Evolutionary conservation across 2,329 filamentous ascomycete genomes (phyloP).

Genomic region (Meredithiella fracta): DNA sequence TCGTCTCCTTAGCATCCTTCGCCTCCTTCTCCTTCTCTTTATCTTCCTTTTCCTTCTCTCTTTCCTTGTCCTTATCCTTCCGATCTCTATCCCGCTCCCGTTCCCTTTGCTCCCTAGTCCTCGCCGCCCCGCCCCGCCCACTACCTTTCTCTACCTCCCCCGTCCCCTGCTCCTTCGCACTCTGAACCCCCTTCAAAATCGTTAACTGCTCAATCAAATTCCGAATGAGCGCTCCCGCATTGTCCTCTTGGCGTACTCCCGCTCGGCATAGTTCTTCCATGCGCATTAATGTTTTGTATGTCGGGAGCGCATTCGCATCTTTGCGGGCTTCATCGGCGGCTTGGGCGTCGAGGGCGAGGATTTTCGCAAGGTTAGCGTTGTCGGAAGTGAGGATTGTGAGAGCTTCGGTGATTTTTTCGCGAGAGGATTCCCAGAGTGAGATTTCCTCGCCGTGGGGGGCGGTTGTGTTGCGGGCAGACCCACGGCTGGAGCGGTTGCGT

Average conservation of each 20-base stretch:
- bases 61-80: constrained; percentile 17
- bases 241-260: constrained; percentile 27
- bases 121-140: constrained; percentile 6
- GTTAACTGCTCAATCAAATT: constrained; percentile 27
- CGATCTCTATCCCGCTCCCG: constrained; percentile 5
- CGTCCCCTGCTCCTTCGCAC: constrained; percentile 26
- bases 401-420: constrained; percentile 25
- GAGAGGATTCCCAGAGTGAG: constrained; percentile 27
- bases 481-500: constrained; percentile 29
- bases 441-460: constrained; percentile 28
- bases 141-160: constrained; percentile 4
- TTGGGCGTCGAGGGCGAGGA: constrained; percentile 27
- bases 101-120: constrained; percentile 7
- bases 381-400: constrained; percentile 27
- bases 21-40: constrained; percentile 16
- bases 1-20: constrained; percentile 20
- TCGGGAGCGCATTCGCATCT: constrained; percentile 17
- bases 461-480: constrained; percentile 29
- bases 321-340: constrained; percentile 25
- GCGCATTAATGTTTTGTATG: constrained; percentile 21
- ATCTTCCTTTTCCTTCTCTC: constrained; percentile 16
- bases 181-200: constrained; percentile 27
- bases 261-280: constrained; percentile 29
- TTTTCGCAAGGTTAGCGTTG: constrained; percentile 25
- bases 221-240: constrained; percentile 23